Evolutionary conservation across 1,284 basidiomycete genomes (phyloP).

Genomic region (Malassezia caprae): DNA sequence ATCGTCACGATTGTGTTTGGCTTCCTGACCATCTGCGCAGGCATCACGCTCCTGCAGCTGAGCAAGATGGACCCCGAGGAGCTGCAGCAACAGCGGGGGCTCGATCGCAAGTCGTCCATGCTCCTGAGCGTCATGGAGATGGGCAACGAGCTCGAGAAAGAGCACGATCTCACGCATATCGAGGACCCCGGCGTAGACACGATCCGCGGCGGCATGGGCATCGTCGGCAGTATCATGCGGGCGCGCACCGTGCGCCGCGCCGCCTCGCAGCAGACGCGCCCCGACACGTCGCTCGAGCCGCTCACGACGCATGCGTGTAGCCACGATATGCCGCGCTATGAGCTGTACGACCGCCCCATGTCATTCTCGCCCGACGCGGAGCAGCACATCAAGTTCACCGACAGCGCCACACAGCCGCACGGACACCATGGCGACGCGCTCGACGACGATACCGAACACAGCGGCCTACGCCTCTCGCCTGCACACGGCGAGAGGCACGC

Average conservation of each 20-base stretch:
- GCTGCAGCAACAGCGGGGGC: conserved; percentile 31
- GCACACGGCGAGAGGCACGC: neutral
- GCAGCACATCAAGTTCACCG: conserved; percentile 24
- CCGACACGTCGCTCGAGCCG: conserved; percentile 17
- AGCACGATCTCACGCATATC: conserved; percentile 21
- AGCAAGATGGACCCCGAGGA: conserved; percentile 58
- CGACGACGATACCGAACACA: neutral
- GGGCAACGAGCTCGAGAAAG: conserved; percentile 21
- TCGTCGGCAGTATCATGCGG: conserved; percentile 44
- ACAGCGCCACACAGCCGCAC: conserved; percentile 23
- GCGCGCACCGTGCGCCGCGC: conserved; percentile 35
- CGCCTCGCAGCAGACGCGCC: conserved; percentile 23
- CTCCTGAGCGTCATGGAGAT: conserved; percentile 38
- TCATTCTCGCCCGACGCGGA: conserved; percentile 16
- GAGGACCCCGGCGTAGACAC: conserved; percentile 47
- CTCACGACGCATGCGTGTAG: conserved; percentile 8
- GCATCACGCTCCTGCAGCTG: conserved; percentile 89
- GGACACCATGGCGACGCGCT: conserved; percentile 22
- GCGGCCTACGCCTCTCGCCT: neutral
- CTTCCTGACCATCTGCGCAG: conserved; percentile 71
- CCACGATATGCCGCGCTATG: conserved; percentile 27
- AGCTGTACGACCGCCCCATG: conserved; percentile 39
- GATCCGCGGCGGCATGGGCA: conserved; percentile 43
- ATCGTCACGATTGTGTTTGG: conserved; percentile 73
- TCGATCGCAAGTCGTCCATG: conserved; percentile 40